Conservation (phyloP, 1,284 basidiomycete species). For the Taiwanofungus camphoratus region DNA sequence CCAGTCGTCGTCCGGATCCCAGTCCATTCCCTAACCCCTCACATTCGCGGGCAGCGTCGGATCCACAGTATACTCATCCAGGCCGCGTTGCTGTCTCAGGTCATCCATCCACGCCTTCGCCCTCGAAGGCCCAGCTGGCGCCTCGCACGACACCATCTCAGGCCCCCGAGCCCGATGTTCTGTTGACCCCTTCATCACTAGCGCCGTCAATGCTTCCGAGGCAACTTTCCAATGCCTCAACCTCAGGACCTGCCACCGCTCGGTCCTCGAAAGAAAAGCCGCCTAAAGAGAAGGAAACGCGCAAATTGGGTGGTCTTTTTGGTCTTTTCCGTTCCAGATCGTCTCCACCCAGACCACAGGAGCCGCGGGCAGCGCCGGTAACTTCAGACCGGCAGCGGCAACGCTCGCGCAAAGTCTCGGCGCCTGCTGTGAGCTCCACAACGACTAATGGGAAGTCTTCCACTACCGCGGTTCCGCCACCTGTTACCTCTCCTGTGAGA, state of each 20-base stretch:
- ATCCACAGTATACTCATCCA: conserved; percentile 18
- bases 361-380: conserved; percentile 21
- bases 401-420: conserved; percentile 23
- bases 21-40: conserved; percentile 8
- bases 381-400: conserved; percentile 15
- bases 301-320: conserved; percentile 30
- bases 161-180: conserved; percentile 19
- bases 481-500: conserved; percentile 17
- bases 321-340: conserved; percentile 34
- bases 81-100: conserved; percentile 5
- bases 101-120: conserved; percentile 9
- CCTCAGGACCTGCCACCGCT: conserved; percentile 7
- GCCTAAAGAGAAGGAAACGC: conserved; percentile 22
- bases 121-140: conserved; percentile 4
- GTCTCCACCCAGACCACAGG: conserved; percentile 27
- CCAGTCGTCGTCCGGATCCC: conserved; percentile 5
- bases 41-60: conserved; percentile 24
- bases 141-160: conserved; percentile 16
- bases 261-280: conserved; percentile 13
- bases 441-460: too few species aligned
- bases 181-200: conserved; percentile 27
- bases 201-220: conserved; percentile 24
- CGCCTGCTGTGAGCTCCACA: conserved; percentile 17
- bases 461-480: conserved; percentile 22
- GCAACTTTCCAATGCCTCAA: conserved; percentile 9